Evolutionary conservation across 352 stramenopile species (phyloP).

Genomic region (Phytophthora crassamura): DNA sequence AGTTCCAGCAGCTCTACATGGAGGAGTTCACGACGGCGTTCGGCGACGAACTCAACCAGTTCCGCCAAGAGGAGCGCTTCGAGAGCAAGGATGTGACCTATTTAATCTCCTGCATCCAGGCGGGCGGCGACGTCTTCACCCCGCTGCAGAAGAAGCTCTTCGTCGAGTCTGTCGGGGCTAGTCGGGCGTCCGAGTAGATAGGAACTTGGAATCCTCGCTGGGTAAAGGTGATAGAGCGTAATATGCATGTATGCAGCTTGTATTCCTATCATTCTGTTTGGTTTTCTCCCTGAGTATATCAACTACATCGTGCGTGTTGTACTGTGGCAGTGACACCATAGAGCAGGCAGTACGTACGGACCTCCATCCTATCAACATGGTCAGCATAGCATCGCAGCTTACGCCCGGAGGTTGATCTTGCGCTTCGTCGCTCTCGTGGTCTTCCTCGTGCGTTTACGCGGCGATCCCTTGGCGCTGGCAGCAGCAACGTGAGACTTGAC

Average conservation of each 20-base stretch:
- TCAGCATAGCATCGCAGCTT: conserved; percentile 11
- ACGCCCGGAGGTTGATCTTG: conserved; percentile 37
- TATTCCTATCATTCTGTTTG: conserved; percentile 29
- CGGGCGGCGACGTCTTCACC: conserved; percentile 80
- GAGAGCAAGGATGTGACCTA: conserved; percentile 88
- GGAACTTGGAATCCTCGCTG: neutral
- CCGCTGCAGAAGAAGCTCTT: conserved; percentile 88
- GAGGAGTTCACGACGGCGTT: conserved; percentile 87
- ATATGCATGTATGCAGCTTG: conserved; percentile 40
- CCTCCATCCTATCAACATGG: conserved; percentile 10
- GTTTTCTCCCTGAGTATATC: conserved; percentile 23
- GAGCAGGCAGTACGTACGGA: conserved; percentile 15
- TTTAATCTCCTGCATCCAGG: conserved; percentile 91
- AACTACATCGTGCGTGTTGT: conserved; percentile 32
- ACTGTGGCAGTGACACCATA: conserved; percentile 14
- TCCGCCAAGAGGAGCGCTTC: conserved; percentile 88
- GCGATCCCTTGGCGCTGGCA: conserved; percentile 17
- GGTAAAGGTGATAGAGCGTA: conserved; percentile 22
- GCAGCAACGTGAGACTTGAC: conserved; percentile 56
- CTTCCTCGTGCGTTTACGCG: conserved; percentile 32
- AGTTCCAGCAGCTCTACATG: conserved; percentile 86
- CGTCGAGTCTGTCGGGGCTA: conserved; percentile 57
- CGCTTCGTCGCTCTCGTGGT: conserved; percentile 28
- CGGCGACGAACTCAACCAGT: conserved; percentile 84
- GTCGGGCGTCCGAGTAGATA: conserved; percentile 21